Percentiles rank a stretch among this genome's conserved stretches.
Conservation (phyloP, 768 basidiomycete genomes). For the Xerocomellus intermedius region DNA sequence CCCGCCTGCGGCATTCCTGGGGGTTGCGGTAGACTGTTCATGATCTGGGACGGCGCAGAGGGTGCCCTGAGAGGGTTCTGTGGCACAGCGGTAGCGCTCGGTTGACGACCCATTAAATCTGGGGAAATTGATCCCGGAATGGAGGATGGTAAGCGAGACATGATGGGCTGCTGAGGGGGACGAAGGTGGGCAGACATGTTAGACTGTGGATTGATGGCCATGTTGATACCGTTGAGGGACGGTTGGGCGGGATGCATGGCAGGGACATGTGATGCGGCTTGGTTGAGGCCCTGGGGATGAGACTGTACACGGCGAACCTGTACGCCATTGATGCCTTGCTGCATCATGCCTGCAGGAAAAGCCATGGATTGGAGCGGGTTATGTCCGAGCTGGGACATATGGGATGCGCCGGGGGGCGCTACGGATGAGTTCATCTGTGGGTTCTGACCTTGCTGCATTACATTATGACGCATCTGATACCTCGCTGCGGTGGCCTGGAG, state of each 20-base stretch:
- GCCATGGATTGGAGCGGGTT: constrained; percentile 41
- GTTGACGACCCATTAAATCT: constrained; percentile 44
- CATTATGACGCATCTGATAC: constrained; percentile 36
- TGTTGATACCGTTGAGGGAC: constrained; percentile 36
- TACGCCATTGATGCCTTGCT: constrained; percentile 35
- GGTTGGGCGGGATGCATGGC: constrained; percentile 38
- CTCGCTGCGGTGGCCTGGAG: constrained; percentile 25
- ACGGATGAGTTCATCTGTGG: constrained; percentile 34
- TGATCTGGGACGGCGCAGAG: constrained; percentile 46
- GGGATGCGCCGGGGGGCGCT: constrained; percentile 27
- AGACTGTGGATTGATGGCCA: constrained; percentile 46
- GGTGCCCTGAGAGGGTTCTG: constrained; percentile 43
- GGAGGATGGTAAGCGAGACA: constrained; percentile 31
- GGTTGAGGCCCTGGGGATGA: constrained; percentile 50
- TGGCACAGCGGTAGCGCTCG: constrained; percentile 39
- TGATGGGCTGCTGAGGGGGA: constrained; percentile 36
- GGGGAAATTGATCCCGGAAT: constrained; percentile 41
- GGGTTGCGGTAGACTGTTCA: constrained; percentile 43
- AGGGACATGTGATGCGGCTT: constrained; percentile 34
- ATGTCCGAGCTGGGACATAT: constrained; percentile 32
- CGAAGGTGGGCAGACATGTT: constrained; percentile 39
- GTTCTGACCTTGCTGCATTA: constrained; percentile 39
- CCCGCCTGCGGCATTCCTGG: constrained; percentile 30
- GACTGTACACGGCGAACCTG: constrained; percentile 54
- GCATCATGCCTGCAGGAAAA: constrained; percentile 44